These are phyloP conservation scores for Cadophora sp. DNA, from an alignment of 2,329 filamentous ascomycete species.

Conservation along the genomic window DNA sequence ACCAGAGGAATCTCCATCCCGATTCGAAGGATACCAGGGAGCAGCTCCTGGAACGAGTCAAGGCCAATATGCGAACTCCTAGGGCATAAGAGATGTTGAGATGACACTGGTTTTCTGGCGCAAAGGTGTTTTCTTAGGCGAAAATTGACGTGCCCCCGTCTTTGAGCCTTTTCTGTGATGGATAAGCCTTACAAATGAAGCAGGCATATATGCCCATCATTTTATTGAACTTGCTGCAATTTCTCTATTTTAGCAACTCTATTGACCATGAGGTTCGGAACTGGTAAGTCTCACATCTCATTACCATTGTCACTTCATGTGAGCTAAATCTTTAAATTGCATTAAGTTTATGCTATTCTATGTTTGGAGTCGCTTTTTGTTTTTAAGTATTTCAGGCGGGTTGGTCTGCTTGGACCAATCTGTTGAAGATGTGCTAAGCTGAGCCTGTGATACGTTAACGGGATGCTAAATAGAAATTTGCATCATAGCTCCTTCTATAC, in stretches of 20 bases:
- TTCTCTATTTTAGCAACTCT: too few species aligned
- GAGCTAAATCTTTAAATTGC: neutral
- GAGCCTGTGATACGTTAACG: neutral
- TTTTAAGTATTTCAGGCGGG: neutral
- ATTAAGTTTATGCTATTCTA: neutral
- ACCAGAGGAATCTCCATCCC: constrained; percentile 68
- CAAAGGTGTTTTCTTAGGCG: neutral
- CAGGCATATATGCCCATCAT: too few species aligned
- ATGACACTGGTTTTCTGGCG: neutral
- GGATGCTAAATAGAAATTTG: neutral
- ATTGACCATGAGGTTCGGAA: neutral
- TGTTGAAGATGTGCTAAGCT: neutral
- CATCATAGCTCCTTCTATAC: too few species aligned
- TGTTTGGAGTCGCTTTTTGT: neutral
- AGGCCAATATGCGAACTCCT: constrained; percentile 66
- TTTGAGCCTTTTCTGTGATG: too few species aligned
- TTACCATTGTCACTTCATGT: neutral
- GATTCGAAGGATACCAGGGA: constrained; percentile 63
- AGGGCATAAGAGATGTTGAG: constrained; percentile 30
- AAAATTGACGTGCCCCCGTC: neutral
- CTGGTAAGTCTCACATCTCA: neutral
- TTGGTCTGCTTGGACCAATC: neutral
- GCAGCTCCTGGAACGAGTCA: constrained; percentile 72
- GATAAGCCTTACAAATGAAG: too few species aligned
- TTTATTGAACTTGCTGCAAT: too few species aligned